Evolutionary conservation across 345 rosid species (phyloP).

Genomic region (Gossypium mustelinum): DNA sequence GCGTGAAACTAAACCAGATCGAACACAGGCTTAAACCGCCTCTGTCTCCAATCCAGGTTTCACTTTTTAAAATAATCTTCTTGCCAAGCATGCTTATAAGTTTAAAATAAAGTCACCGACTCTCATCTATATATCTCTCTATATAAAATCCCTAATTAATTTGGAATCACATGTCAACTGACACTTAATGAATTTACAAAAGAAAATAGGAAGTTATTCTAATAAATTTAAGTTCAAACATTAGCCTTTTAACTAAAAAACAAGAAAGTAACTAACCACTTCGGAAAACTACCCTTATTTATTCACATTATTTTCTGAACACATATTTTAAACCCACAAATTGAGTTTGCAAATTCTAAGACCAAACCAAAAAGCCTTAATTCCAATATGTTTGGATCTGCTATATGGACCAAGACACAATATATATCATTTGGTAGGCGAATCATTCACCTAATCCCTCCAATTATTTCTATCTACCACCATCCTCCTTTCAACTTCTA

Average conservation of each 20-base stretch:
- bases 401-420: background rate
- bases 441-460: background rate
- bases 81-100: background rate
- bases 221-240: background rate
- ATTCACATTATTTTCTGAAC: background rate
- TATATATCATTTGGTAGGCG: background rate
- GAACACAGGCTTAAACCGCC: background rate
- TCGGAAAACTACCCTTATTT: background rate
- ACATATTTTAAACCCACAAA: background rate
- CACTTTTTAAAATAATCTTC: background rate
- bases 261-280: background rate
- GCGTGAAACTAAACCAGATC: background rate
- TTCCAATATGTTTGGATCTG: background rate
- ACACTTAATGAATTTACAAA: background rate
- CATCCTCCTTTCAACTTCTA: background rate
- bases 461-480: background rate
- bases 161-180: background rate
- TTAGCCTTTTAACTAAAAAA: background rate
- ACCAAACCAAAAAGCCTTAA: background rate
- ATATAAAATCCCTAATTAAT: background rate
- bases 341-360: background rate
- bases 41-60: background rate
- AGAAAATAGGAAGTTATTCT: background rate
- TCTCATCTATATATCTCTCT: background rate
- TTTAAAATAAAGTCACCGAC: background rate